Percentiles rank a stretch among this genome's conserved stretches.
These are phyloP conservation scores for Dalbergia cultrata DNA, from an alignment of 306 rosid species.

Conservation along the genomic window DNA sequence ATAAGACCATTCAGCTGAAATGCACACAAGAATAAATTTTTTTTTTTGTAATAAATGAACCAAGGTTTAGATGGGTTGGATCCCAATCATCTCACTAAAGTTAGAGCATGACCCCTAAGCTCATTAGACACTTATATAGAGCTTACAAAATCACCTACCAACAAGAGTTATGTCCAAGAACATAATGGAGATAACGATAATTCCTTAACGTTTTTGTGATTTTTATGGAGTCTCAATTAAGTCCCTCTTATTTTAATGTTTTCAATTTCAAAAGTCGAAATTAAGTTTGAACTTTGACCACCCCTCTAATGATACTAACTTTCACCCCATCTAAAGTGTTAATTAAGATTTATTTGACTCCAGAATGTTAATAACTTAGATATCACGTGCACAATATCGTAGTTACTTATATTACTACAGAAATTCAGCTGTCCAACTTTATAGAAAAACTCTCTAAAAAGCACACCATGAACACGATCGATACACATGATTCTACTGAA, in stretches of 20 bases:
- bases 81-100: too few relatives aligned
- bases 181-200: not conserved
- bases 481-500: constrained; percentile 5
- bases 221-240: not conserved
- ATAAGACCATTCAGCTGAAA: too few relatives aligned
- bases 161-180: not conserved
- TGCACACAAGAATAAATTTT: too few relatives aligned
- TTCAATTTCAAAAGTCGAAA: not conserved
- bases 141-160: too few relatives aligned
- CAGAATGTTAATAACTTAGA: not conserved
- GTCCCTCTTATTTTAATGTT: not conserved
- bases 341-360: not conserved
- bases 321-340: not conserved
- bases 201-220: not conserved
- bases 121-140: too few relatives aligned
- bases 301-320: too few relatives aligned
- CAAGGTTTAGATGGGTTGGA: too few relatives aligned
- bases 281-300: not conserved
- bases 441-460: not conserved
- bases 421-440: not conserved
- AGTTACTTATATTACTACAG: not conserved
- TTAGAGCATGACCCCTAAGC: too few relatives aligned
- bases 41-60: too few relatives aligned
- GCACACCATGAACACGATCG: not conserved
- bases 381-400: not conserved